Base-by-base conservation (phyloP, 2,329 filamentous ascomycete genomes). In the Beauveria sp. region DNA sequence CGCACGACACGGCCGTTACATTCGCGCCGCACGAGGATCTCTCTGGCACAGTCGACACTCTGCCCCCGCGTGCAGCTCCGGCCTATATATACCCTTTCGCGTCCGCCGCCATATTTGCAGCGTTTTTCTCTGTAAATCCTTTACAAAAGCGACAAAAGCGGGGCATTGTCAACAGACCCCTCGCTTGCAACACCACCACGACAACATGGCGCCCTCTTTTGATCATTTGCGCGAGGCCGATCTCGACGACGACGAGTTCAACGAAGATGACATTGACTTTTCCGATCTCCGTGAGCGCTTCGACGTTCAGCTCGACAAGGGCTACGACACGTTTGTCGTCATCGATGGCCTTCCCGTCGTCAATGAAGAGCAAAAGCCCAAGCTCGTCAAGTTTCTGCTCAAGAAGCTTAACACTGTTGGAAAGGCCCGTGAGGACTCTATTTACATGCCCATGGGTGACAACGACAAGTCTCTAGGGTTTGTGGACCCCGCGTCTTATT, bases 251-350 rank as follows among this genome's bases (percentile, higher is more conserved):
- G 91, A 94, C 71, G 88, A 92, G 73, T 89, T 89, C 74, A 92
- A 96, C 74, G 89, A 94, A 77, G 89, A 92, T 72, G 92, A 97
- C 74, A 89, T 97, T 76, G 93, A 97, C 75, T 91, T 96, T 75
- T 93, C 91, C 69, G 93, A 99, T 78, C 84, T 99, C 68, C 85
- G 88, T 74, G 92, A 96, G 75, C 91, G 96, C 77, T 97, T 92
- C 74, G 92, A 97, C 78, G 92, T 97, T 65, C 91, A 93, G 73
- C 83, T 97, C 66, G 94, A 99, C 75, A 91, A 96, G 76, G 94
- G 94, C 62, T 89, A 97, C 70, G 94, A 99, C 74, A 89, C 92
- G 66, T 99, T 99, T 72, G 90, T 99, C 66, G 92, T 97, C 64
- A 85, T 97, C 73, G 94, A 99, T 76, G 94, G 94, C 67, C 85